Percentiles rank a stretch among this genome's conserved stretches.
Evolutionary conservation across 2,329 filamentous ascomycete genomes (phyloP).

Genomic region (Cadophora sp.): DNA sequence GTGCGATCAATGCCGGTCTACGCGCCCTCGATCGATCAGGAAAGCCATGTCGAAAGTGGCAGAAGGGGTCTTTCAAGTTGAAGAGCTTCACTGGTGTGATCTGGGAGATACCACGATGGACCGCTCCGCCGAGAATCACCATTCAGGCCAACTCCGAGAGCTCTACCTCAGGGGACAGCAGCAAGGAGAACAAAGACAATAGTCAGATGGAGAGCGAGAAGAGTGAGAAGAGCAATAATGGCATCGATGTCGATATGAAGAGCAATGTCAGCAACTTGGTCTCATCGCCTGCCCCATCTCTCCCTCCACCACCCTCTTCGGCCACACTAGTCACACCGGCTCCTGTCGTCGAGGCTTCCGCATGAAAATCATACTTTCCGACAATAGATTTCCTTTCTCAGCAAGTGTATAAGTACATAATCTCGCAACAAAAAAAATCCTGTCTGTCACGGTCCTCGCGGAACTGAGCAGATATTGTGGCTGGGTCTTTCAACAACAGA

Average conservation of each 20-base stretch:
- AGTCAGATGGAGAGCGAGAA: slow-evolving; percentile 59
- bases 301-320: slow-evolving; percentile 28
- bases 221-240: slow-evolving; percentile 65
- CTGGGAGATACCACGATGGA: slow-evolving; percentile 87
- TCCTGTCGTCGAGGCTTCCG: slow-evolving; percentile 28
- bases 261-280: slow-evolving; percentile 48
- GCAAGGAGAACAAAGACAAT: slow-evolving; percentile 71
- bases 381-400: slow-evolving; percentile 6
- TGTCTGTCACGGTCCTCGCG: slow-evolving; percentile 6
- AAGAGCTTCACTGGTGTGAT: slow-evolving; percentile 91
- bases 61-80: slow-evolving; percentile 79
- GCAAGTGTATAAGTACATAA: slow-evolving; percentile 21
- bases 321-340: slow-evolving; percentile 41
- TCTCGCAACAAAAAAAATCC: slow-evolving; percentile 1
- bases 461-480: slow-evolving; percentile 12
- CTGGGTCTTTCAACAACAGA: not conserved
- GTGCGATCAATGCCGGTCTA: slow-evolving; percentile 95
- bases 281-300: slow-evolving; percentile 55
- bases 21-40: slow-evolving; percentile 92
- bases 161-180: slow-evolving; percentile 56
- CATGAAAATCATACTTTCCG: slow-evolving; percentile 12
- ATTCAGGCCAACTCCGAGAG: slow-evolving; percentile 55
- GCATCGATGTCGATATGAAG: slow-evolving; percentile 65
- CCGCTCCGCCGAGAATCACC: slow-evolving; percentile 67
- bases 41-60: slow-evolving; percentile 91